These are phyloP conservation scores for Ogataea ramenticola DNA, from an alignment of 805 yeast genomes.

Conservation along the genomic window DNA sequence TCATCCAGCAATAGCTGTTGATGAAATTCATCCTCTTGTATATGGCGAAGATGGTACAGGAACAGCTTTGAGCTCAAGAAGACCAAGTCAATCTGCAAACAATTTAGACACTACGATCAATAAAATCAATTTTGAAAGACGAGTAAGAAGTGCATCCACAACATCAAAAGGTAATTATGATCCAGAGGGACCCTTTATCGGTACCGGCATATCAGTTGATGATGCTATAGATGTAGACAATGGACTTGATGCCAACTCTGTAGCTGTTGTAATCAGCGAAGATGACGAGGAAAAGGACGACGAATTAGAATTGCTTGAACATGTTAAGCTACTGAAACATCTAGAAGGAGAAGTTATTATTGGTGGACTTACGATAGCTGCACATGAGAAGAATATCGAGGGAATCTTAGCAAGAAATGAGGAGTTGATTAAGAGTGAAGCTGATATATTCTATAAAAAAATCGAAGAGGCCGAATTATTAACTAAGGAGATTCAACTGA, in stretches of 20 bases:
- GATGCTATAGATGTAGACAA: not conserved
- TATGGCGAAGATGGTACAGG: no score
- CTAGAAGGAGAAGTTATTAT: not conserved
- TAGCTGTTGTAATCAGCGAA: not conserved
- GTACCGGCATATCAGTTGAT: no score
- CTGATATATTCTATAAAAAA: slow-evolving; percentile 8
- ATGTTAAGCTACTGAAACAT: not conserved
- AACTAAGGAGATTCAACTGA: not conserved
- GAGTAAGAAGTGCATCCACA: not conserved
- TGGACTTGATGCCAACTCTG: not conserved
- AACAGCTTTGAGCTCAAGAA: not conserved
- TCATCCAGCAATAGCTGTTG: not conserved
- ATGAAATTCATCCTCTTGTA: not conserved
- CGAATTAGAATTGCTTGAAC: slow-evolving; percentile 1
- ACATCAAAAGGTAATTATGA: not conserved
- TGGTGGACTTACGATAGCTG: not conserved
- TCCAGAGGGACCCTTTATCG: not conserved
- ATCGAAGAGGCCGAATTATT: slow-evolving; percentile 14
- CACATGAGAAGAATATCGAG: slow-evolving; percentile 3
- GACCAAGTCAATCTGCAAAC: not conserved
- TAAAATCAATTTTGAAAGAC: not conserved
- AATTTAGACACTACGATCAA: not conserved
- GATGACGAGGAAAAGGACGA: slow-evolving; percentile 2
- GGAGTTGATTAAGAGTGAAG: slow-evolving; percentile 3
- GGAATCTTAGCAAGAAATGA: slow-evolving; percentile 13